phyloP scores from a whole-genome alignment of 1,139 yeast species.

The Scheffersomyces quercinus region DNA sequence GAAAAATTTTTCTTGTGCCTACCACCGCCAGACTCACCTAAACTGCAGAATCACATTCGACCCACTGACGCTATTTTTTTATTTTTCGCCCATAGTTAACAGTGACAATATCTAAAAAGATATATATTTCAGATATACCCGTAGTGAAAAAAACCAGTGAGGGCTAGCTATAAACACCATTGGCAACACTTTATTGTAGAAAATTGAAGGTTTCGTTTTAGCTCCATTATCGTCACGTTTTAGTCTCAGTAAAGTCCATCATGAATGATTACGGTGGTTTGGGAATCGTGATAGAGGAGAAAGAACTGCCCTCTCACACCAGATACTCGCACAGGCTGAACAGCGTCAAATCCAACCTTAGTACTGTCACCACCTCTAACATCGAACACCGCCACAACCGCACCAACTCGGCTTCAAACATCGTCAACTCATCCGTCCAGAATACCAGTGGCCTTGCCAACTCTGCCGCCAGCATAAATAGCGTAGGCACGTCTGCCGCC shows the following conservation, averaged over 20 bases:
- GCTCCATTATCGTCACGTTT: too few relatives aligned
- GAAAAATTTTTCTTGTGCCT: too few relatives aligned
- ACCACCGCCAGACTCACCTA: too few relatives aligned
- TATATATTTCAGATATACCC: too few relatives aligned
- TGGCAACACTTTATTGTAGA: too few relatives aligned
- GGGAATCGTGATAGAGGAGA: constrained; percentile 16
- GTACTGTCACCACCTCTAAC: not conserved
- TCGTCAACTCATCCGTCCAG: not conserved
- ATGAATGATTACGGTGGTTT: constrained; percentile 16
- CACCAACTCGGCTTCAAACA: not conserved
- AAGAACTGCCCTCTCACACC: constrained; percentile 6
- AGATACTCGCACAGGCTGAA: not conserved
- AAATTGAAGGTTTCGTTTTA: too few relatives aligned
- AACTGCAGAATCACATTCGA: too few relatives aligned
- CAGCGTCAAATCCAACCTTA: not conserved
- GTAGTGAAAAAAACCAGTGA: too few relatives aligned
- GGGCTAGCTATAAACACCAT: too few relatives aligned
- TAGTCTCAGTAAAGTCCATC: not conserved
- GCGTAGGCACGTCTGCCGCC: not conserved
- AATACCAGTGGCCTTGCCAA: not conserved
- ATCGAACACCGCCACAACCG: not conserved
- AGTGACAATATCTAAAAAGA: too few relatives aligned
- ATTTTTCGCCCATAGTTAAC: too few relatives aligned
- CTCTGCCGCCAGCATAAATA: not conserved
- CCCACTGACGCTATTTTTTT: too few relatives aligned